These are phyloP conservation scores for Cordyceps cateniannulata DNA, from an alignment of 2,329 filamentous ascomycete genomes.

Conservation along the genomic window DNA sequence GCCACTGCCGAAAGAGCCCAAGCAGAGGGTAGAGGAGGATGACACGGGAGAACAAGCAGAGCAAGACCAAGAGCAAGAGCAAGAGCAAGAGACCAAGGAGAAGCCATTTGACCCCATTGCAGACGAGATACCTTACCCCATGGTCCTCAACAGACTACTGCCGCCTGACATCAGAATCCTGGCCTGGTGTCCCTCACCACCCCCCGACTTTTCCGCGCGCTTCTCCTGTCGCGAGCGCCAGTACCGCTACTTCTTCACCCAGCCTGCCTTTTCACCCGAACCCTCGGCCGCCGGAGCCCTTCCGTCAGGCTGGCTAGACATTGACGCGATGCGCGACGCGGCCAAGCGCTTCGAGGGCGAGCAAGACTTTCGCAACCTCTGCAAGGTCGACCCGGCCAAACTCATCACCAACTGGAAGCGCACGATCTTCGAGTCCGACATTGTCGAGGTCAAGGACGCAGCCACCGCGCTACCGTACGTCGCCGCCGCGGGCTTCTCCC, in stretches of 20 bases:
- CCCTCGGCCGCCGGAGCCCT: slow-evolving; percentile 19
- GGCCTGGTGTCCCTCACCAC: slow-evolving; percentile 85
- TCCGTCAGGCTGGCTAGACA: slow-evolving; percentile 73
- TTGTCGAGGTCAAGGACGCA: slow-evolving; percentile 60
- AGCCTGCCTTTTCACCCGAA: slow-evolving; percentile 73
- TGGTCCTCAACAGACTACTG: slow-evolving; percentile 78
- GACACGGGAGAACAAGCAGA: slow-evolving; percentile 10
- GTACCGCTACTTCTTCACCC: slow-evolving; percentile 97
- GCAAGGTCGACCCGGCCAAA: slow-evolving; percentile 86
- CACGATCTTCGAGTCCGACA: slow-evolving; percentile 71
- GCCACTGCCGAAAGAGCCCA: slow-evolving; percentile 41
- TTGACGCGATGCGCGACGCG: slow-evolving; percentile 77
- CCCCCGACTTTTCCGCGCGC: slow-evolving; percentile 75
- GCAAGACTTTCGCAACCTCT: slow-evolving; percentile 96
- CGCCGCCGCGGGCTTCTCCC: slow-evolving; percentile 30
- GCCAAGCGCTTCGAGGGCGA: slow-evolving; percentile 73
- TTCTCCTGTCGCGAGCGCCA: slow-evolving; percentile 88
- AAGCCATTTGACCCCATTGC: slow-evolving; percentile 56
- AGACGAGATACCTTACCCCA: slow-evolving; percentile 80
- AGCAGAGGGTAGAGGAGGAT: neutral
- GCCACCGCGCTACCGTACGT: slow-evolving; percentile 52
- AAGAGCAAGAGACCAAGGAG: slow-evolving; percentile 20
- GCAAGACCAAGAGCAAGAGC: slow-evolving; percentile 6
- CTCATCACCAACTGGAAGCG: slow-evolving; percentile 80
- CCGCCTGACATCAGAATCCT: slow-evolving; percentile 85